These are phyloP conservation scores for Microsporum canis DNA, from an alignment of 2,329 filamentous ascomycete genomes.

Conservation along the genomic window DNA sequence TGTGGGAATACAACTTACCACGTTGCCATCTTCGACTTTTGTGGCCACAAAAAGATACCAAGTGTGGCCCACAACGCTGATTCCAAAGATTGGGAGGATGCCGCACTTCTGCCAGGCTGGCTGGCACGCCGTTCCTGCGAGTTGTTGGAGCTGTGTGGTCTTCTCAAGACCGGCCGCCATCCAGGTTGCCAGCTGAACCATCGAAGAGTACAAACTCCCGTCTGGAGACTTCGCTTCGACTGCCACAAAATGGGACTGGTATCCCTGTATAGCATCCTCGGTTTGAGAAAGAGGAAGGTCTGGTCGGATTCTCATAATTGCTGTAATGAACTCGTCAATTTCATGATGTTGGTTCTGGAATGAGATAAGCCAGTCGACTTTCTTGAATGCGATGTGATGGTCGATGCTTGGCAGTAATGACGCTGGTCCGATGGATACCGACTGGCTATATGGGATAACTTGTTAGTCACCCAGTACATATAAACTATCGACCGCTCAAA, in stretches of 20 bases:
- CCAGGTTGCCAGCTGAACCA: conserved; percentile 8
- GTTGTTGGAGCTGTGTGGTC: neutral
- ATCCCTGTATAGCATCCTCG: neutral
- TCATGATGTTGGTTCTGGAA: neutral
- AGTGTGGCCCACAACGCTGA: conserved; percentile 5
- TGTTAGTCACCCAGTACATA: neutral
- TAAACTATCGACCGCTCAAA: too few species aligned
- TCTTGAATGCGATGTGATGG: neutral
- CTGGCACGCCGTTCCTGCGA: neutral
- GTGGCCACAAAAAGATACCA: conserved; percentile 7
- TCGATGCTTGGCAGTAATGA: neutral
- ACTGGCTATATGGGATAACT: neutral
- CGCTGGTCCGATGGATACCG: neutral
- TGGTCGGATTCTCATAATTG: neutral
- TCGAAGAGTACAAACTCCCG: conserved; percentile 8
- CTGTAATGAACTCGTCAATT: neutral
- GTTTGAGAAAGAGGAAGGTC: neutral
- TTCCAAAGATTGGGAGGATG: conserved; percentile 4
- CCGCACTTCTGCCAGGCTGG: neutral
- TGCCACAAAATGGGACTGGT: conserved; percentile 1
- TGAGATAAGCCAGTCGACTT: neutral
- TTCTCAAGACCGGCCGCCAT: conserved; percentile 9
- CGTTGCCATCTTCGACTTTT: conserved; percentile 2
- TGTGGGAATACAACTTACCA: conserved; percentile 4
- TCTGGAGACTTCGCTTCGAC: conserved; percentile 8